Evolutionary conservation across 2,329 filamentous ascomycete genomes (phyloP), one percentile per base, ranked within the genome.

Genomic region (Drechslerella stenobrocha): DNA sequence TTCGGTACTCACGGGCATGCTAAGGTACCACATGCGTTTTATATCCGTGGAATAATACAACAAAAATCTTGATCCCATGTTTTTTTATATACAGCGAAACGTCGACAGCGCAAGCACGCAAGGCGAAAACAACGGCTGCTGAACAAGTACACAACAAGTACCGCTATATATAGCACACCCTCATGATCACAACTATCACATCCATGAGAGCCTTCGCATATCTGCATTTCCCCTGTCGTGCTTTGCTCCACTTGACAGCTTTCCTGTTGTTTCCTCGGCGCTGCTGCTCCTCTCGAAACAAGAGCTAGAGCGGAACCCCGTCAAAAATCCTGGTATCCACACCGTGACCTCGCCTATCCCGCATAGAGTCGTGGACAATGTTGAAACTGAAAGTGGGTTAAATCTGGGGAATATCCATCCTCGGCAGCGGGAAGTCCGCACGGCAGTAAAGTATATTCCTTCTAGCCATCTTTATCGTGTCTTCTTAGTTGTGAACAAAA

Each of bases 341-440:
- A 58, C 15, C 52, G 11, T 24, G 23, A 13, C 18, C 52, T 24
- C 24, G n/a, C 34, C 20, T 32, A 45, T 52, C 40, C 48, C 35
- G 22, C 57, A 52, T 65, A 52, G 46, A 59, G 52, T 42, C 52
- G 61, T 58, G 53, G 37, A 53, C 46, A 13, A 53, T 47, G 45
- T 42, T 42, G 37, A 59, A 40, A 37, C 59, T 51, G 57, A 66
- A 56, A 58, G 53, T 44, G 28, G 40, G 58, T 47, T 48, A 66
- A 66, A 66, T 59, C 61, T 66, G 61, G 61, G 61, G 61, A 66
- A 66, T 66, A 47, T 66, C 55, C 60, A 58, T 57, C 7, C 34
- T 52, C 52, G 55, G 60, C 60, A 65, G 60, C 52, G 60, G 52
- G 52, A 65, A 57, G 48, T 42, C 60, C 52, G 58, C 47, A 48